Evolutionary conservation across 192 early-diverging fungal species (phyloP).

Genomic region (Podila horticola): DNA sequence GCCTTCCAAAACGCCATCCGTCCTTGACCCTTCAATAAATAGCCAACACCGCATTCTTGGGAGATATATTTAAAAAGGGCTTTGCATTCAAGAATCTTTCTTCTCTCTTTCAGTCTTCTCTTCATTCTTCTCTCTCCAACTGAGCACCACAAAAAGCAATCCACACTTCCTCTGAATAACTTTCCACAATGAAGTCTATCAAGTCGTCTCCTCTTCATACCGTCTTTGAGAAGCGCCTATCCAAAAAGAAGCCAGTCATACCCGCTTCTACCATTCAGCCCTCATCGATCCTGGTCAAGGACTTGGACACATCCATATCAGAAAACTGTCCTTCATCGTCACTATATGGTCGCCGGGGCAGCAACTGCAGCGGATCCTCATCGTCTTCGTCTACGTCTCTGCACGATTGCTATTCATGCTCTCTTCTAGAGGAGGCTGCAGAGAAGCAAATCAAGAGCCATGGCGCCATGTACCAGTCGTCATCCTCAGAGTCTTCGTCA

Average conservation of each 20-base stretch:
- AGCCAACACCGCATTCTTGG: too few species aligned
- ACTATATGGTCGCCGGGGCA: not conserved
- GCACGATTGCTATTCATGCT: not conserved
- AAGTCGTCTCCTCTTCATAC: slow-evolving; percentile 16
- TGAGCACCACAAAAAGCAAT: not conserved
- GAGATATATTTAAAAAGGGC: too few species aligned
- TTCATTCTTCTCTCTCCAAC: not conserved
- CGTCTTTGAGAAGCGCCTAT: slow-evolving; percentile 38
- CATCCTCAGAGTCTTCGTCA: slow-evolving; percentile 1
- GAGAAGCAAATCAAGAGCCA: not conserved
- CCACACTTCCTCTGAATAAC: not conserved
- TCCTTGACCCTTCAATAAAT: too few species aligned
- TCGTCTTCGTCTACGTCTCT: not conserved
- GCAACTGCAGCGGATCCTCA: not conserved
- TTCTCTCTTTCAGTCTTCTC: not conserved
- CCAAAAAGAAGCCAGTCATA: slow-evolving; percentile 18
- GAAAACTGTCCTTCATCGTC: not conserved
- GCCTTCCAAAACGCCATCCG: too few species aligned
- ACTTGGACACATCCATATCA: not conserved
- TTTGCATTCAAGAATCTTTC: too few species aligned
- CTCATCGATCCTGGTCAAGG: slow-evolving; percentile 42
- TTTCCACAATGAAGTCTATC: not conserved
- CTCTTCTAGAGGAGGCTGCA: not conserved
- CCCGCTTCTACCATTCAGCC: slow-evolving; percentile 28
- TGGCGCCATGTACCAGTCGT: not conserved